Evolutionary conservation across 1,284 basidiomycete genomes (phyloP).

Genomic region (Ceratorhiza oryzae-sativae): DNA sequence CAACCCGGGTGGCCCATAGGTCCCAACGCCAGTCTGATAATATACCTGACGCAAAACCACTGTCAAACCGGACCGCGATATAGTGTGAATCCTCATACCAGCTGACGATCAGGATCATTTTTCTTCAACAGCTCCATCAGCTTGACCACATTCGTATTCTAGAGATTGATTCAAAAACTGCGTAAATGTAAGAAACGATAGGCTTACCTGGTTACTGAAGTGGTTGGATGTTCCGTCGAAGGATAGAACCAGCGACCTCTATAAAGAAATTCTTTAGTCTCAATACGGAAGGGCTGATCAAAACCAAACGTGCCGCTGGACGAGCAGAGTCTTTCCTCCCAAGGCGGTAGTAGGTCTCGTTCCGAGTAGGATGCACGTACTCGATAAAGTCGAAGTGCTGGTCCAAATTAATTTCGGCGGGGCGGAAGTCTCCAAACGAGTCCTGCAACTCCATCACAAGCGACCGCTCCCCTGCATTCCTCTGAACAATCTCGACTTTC

Average conservation of each 20-base stretch:
- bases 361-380: neutral
- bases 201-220: constrained; percentile 24
- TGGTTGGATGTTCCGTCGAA: constrained; percentile 44
- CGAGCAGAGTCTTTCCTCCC: neutral
- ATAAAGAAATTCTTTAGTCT: neutral
- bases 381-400: neutral
- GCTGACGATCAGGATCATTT: constrained; percentile 32
- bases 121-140: constrained; percentile 40
- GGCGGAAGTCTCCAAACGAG: neutral
- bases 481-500: neutral
- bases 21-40: constrained; percentile 23
- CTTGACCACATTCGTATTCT: constrained; percentile 33
- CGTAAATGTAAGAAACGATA: no score
- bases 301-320: neutral
- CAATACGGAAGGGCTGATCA: no score
- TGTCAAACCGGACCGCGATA: neutral
- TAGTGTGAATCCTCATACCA: neutral
- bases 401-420: neutral
- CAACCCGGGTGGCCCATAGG: constrained; percentile 13
- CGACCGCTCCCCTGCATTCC: neutral
- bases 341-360: neutral
- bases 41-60: neutral
- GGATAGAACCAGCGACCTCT: constrained; percentile 41
- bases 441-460: neutral
- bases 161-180: neutral